Evolutionary conservation across 176 grass and related monocot genomes (phyloP).

Genomic region (Cenchrus fungigraminus): DNA sequence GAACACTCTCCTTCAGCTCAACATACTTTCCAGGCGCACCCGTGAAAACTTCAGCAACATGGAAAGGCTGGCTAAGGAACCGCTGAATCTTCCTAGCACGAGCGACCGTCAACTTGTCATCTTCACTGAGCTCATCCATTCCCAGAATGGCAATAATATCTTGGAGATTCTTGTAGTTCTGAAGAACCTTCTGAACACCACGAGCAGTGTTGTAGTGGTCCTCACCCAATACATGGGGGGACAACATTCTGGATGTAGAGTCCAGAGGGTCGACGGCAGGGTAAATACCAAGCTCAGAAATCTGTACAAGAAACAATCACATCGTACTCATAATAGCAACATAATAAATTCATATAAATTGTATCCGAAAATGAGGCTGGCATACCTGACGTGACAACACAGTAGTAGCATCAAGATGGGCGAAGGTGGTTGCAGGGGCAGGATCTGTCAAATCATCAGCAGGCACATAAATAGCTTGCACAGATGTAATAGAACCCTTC

Average conservation of each 20-base stretch:
- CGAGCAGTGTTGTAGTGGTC: conserved; percentile 96
- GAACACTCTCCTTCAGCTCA: conserved; percentile 83
- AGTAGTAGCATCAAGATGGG: conserved; percentile 98
- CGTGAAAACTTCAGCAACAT: conserved; percentile 98
- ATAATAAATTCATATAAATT: not conserved
- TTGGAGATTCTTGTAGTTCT: conserved; percentile 99
- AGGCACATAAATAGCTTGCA: conserved; percentile 98
- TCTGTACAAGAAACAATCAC: conserved; percentile 48
- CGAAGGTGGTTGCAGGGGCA: conserved; percentile 93
- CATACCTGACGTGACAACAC: conserved; percentile 89
- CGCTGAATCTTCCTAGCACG: conserved; percentile 98
- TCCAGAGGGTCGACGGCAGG: conserved; percentile 92
- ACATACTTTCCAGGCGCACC: conserved; percentile 95
- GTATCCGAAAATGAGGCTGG: not conserved
- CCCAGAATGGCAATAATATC: conserved; percentile 99
- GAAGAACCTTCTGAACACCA: conserved; percentile 99
- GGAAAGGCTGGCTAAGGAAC: conserved; percentile 95
- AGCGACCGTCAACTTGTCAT: conserved; percentile 89
- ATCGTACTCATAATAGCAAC: conserved; percentile 26
- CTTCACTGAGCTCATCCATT: conserved; percentile 98
- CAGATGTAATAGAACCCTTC: conserved; percentile 95
- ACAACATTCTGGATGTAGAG: conserved; percentile 97
- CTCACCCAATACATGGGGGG: conserved; percentile 85
- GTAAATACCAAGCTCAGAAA: conserved; percentile 96
- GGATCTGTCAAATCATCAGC: conserved; percentile 99